A percentile compares a stretch with the other conserved stretches of the same genome.
Conservation (phyloP, 257 asterid species). For the Solanum pennellii region DNA sequence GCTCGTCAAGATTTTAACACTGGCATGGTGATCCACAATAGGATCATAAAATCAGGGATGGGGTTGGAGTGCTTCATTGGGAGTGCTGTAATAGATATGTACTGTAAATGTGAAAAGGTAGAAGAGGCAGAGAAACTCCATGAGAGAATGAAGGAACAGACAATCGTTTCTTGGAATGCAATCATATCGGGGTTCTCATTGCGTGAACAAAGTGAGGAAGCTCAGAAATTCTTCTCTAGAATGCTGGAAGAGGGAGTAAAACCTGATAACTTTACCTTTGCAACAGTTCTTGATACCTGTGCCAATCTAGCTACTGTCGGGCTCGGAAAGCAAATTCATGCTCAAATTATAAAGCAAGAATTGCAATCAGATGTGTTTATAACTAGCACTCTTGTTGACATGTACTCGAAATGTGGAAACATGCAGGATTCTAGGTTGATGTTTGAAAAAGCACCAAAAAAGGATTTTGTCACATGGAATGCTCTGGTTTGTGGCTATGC, state of each 20-base stretch:
- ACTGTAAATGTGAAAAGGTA: constrained; percentile 66
- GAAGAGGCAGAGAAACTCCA: constrained; percentile 89
- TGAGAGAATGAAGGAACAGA: constrained; percentile 36
- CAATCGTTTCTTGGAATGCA: constrained; percentile 76
- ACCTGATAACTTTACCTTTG: constrained; percentile 87
- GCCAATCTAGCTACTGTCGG: constrained; percentile 76
- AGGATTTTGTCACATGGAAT: constrained; percentile 85
- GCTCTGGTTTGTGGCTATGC: constrained; percentile 79
- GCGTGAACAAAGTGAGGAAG: constrained; percentile 62
- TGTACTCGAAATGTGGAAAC: constrained; percentile 90
- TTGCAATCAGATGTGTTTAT: constrained; percentile 62
- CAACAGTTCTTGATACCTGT: constrained; percentile 79
- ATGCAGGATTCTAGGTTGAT: constrained; percentile 56
- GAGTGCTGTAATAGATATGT: constrained; percentile 81
- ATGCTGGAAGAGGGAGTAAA: constrained; percentile 52
- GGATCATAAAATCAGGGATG: constrained; percentile 60
- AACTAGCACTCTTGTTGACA: constrained; percentile 82
- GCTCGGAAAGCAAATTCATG: constrained; percentile 87
- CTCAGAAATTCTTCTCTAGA: constrained; percentile 52
- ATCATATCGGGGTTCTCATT: constrained; percentile 72
- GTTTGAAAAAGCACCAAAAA: constrained; percentile 53
- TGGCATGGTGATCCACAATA: constrained; percentile 68
- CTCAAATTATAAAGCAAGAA: constrained; percentile 79
- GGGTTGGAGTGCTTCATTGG: constrained; percentile 64
- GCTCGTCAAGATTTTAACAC: constrained; percentile 36